These are phyloP conservation scores for Kuraishia ogatae DNA, from an alignment of 805 yeast species.

Conservation along the genomic window DNA sequence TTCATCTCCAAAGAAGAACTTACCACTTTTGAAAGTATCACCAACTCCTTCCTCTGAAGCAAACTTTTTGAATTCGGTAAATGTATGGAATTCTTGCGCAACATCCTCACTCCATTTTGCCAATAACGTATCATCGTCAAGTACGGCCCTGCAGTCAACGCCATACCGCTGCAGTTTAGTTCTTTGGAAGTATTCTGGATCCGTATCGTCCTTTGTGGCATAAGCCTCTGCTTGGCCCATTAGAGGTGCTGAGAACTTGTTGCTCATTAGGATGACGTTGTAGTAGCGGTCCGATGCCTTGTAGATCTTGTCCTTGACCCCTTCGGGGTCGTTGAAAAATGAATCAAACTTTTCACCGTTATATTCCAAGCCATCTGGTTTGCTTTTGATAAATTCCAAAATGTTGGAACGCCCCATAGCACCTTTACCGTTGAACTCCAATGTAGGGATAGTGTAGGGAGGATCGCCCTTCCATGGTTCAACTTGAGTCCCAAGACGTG, in stretches of 20 bases:
- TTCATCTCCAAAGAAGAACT: neutral
- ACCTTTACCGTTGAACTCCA: neutral
- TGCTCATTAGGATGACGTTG: neutral
- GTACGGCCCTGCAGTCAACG: neutral
- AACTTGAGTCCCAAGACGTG: neutral
- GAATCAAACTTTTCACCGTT: neutral
- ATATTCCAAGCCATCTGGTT: neutral
- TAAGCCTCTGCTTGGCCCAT: neutral
- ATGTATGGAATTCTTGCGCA: neutral
- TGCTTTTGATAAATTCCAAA: neutral
- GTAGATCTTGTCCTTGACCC: neutral
- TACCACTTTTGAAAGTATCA: neutral
- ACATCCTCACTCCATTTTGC: neutral
- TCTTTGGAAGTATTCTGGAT: conserved; percentile 1
- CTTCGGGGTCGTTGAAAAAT: neutral
- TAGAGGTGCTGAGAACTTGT: neutral
- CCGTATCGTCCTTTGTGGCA: neutral
- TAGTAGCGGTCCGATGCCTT: neutral
- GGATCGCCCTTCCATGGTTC: neutral
- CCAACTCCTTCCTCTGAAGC: neutral
- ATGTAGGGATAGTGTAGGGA: neutral
- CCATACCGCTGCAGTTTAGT: neutral
- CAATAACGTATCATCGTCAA: neutral
- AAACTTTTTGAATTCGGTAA: neutral
- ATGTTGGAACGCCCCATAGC: neutral